phyloP scores from a whole-genome alignment of 2,329 filamentous ascomycete genomes.

The Alternaria sp. region DNA sequence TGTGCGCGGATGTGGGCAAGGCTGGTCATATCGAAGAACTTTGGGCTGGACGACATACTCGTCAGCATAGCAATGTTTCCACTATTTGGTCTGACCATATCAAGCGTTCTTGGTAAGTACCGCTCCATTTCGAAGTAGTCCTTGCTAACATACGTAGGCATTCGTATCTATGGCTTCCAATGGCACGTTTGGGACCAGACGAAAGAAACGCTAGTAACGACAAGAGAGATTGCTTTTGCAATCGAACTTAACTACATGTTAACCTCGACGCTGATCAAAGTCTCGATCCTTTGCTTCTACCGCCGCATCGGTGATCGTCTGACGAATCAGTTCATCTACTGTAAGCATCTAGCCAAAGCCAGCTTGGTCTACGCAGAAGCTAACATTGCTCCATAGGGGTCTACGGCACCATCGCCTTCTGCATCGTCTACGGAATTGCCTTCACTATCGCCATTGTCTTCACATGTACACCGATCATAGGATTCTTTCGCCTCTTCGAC shows the following conservation, averaged over 20 bases:
- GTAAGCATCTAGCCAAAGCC: slow-evolving; percentile 1
- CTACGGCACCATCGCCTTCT: slow-evolving; percentile 47
- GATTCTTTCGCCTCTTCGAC: slow-evolving; percentile 51
- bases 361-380: not conserved
- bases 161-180: slow-evolving; percentile 38
- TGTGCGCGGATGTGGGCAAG: slow-evolving; percentile 56
- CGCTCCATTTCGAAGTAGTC: no score
- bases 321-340: slow-evolving; percentile 45
- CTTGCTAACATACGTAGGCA: slow-evolving; percentile 28
- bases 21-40: slow-evolving; percentile 52
- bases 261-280: slow-evolving; percentile 33
- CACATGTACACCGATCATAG: slow-evolving; percentile 48
- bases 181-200: slow-evolving; percentile 46
- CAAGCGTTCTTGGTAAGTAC: slow-evolving; percentile 33
- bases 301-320: slow-evolving; percentile 49
- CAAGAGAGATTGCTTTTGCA: slow-evolving; percentile 37
- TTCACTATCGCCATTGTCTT: slow-evolving; percentile 47
- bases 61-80: slow-evolving; percentile 53
- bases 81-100: slow-evolving; percentile 39
- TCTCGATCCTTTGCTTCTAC: slow-evolving; percentile 49
- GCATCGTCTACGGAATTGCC: slow-evolving; percentile 46
- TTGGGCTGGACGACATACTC: slow-evolving; percentile 56
- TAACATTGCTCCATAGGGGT: slow-evolving; percentile 20
- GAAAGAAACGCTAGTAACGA: slow-evolving; percentile 18
- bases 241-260: slow-evolving; percentile 12